These are phyloP conservation scores for Chrysoporthe austroafricana DNA, from an alignment of 2,329 filamentous ascomycete genomes.

Conservation along the genomic window DNA sequence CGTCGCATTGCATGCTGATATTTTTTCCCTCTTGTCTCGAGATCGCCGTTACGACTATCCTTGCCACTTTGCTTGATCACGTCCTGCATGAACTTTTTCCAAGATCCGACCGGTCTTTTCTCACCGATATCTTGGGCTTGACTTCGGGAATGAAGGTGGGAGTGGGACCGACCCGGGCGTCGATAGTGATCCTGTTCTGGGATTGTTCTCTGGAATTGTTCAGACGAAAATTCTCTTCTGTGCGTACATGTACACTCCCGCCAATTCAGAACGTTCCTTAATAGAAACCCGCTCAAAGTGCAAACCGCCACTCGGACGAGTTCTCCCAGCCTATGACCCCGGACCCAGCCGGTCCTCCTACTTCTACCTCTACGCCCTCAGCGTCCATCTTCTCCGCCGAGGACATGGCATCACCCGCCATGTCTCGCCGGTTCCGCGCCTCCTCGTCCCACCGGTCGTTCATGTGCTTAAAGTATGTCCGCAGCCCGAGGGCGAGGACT, in stretches of 20 bases:
- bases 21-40: background rate
- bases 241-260: background rate
- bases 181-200: no score
- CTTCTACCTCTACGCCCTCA: background rate
- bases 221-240: no score
- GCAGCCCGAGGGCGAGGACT: constrained; percentile 39
- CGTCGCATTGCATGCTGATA: constrained; percentile 1
- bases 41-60: background rate
- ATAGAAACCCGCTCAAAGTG: constrained; percentile 3
- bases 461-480: constrained; percentile 39
- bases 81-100: background rate
- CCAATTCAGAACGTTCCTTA: background rate
- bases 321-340: constrained; percentile 14
- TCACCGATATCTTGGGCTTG: no score
- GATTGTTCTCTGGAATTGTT: no score
- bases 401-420: background rate
- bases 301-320: constrained; percentile 22
- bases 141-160: no score
- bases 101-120: no score
- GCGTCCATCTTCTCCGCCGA: background rate
- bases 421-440: constrained; percentile 29
- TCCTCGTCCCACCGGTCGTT: constrained; percentile 39
- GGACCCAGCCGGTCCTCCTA: background rate
- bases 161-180: no score
- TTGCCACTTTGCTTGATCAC: background rate